These are phyloP conservation scores for Hypomontagnella monticulosa DNA, from an alignment of 495 filamentous ascomycete species.

Conservation along the genomic window DNA sequence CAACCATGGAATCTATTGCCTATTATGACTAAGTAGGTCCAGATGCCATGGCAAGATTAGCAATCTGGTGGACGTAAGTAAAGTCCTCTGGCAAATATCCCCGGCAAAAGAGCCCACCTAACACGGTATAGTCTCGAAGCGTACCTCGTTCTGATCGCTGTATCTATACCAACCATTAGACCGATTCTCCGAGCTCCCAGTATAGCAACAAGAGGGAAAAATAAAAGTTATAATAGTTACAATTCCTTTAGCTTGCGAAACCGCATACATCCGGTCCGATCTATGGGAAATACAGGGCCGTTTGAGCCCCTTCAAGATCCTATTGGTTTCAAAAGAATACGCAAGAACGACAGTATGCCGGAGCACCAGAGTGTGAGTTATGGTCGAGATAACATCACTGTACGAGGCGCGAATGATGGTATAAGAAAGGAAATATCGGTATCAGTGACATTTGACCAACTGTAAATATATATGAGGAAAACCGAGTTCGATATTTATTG, in stretches of 20 bases:
- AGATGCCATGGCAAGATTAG: slow-evolving; percentile 5
- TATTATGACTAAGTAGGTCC: background rate
- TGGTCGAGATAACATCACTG: background rate
- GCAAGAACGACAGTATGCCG: background rate
- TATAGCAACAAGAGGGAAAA: background rate
- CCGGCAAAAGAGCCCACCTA: background rate
- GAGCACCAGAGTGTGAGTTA: background rate
- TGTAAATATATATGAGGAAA: background rate
- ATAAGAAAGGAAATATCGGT: slow-evolving; percentile 6
- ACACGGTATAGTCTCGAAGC: slow-evolving; percentile 1
- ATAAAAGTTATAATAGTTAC: background rate
- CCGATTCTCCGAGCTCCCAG: background rate
- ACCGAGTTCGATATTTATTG: too few relatives aligned
- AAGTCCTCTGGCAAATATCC: background rate
- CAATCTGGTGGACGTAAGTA: slow-evolving; percentile 13
- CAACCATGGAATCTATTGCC: background rate
- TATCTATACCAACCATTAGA: slow-evolving; percentile 1
- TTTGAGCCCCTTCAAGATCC: too few relatives aligned
- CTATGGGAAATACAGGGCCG: too few relatives aligned
- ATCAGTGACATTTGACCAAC: background rate
- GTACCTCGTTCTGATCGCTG: slow-evolving; percentile 6
- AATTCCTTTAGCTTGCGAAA: background rate
- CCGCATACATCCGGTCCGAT: too few relatives aligned
- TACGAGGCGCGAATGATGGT: background rate
- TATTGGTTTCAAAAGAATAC: too few relatives aligned